Percentiles rank a stretch among this genome's conserved stretches.
These are phyloP conservation scores for Monascus purpureus DNA, from an alignment of 495 filamentous ascomycete genomes.

Conservation along the genomic window DNA sequence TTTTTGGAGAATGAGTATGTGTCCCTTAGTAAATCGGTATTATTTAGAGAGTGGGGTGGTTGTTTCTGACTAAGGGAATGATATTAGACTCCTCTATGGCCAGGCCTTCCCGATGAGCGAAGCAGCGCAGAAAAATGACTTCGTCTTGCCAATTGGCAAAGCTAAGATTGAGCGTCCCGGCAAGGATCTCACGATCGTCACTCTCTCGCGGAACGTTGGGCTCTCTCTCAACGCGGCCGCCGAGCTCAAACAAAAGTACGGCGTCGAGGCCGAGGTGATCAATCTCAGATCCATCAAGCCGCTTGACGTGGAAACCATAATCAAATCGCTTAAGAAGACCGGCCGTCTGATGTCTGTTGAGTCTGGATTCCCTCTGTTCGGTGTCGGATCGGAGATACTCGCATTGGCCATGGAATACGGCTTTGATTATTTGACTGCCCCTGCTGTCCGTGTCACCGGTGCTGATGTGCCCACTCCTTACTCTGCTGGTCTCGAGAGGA, in stretches of 20 bases:
- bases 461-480: conserved; percentile 95
- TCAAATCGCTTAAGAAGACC: conserved; percentile 97
- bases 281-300: conserved; percentile 97
- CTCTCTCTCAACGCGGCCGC: conserved; percentile 82
- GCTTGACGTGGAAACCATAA: conserved; percentile 84
- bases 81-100: conserved; percentile 69
- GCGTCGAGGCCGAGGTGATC: conserved; percentile 90
- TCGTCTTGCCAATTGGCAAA: conserved; percentile 92
- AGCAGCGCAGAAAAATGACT: conserved; percentile 87
- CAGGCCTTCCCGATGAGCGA: conserved; percentile 90
- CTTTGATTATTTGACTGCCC: conserved; percentile 92
- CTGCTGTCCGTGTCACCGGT: conserved; percentile 84
- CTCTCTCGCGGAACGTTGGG: conserved; percentile 87
- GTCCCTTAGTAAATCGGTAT: not conserved
- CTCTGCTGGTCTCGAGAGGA: conserved; percentile 71
- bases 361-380: conserved; percentile 90
- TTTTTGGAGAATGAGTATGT: conserved; percentile 89
- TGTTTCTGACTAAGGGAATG: conserved; percentile 4
- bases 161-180: conserved; percentile 95
- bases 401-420: conserved; percentile 93
- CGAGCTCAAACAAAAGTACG: conserved; percentile 85
- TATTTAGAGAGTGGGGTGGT: not conserved
- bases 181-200: conserved; percentile 91
- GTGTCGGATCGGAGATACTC: conserved; percentile 81
- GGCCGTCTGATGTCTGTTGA: conserved; percentile 82